phyloP scores from a whole-genome alignment of 495 filamentous ascomycete species.

The Xylaria curta region DNA sequence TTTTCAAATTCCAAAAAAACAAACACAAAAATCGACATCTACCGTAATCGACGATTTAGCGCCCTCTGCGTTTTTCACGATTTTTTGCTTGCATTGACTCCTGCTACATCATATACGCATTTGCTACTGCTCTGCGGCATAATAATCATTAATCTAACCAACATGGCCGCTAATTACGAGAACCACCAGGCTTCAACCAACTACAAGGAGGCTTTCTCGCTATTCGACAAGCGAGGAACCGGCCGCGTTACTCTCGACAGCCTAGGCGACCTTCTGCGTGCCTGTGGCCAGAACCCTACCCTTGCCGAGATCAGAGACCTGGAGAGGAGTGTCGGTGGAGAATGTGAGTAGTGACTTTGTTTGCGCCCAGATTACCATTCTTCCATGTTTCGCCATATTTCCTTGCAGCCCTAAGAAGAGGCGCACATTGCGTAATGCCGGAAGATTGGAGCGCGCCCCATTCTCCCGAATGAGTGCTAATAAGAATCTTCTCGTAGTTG shows the following conservation, averaged over 20 bases:
- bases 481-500: constrained; percentile 63
- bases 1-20: constrained; percentile 10
- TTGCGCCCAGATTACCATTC: background rate
- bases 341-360: constrained; percentile 70
- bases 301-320: constrained; percentile 88
- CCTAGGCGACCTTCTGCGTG: constrained; percentile 91
- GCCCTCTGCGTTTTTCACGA: background rate
- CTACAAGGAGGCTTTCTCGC: constrained; percentile 99
- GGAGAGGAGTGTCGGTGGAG: constrained; percentile 83
- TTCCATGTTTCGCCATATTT: background rate
- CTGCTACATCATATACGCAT: constrained; percentile 9
- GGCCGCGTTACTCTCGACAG: constrained; percentile 84
- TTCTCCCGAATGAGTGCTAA: background rate
- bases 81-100: constrained; percentile 2
- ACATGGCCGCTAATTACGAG: constrained; percentile 55
- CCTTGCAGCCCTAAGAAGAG: background rate
- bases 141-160: constrained; percentile 19
- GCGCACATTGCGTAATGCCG: background rate
- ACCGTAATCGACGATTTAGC: background rate
- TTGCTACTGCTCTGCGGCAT: constrained; percentile 6
- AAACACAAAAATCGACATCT: constrained; percentile 13
- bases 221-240: constrained; percentile 98
- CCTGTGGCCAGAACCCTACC: constrained; percentile 97
- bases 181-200: constrained; percentile 89
- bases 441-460: background rate